Evolutionary conservation across 306 rosid species (phyloP).

Genomic region (Gynostemma pentaphyllum): DNA sequence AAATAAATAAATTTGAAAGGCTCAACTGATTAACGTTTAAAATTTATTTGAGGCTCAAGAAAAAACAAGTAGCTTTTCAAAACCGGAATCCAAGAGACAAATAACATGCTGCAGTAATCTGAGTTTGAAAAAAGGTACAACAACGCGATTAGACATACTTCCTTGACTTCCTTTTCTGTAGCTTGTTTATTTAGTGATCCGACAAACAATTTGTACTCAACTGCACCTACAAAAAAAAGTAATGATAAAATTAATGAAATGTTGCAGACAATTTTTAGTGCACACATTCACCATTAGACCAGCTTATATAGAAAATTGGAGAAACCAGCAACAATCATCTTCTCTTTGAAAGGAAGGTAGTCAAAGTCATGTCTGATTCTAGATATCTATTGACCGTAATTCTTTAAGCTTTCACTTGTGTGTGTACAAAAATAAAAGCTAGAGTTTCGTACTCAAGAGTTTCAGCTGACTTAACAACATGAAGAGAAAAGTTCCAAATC

Average conservation of each 20-base stretch:
- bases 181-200: conserved; percentile 92
- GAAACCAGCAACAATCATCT: background rate
- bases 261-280: background rate
- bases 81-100: background rate
- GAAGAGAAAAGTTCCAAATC: background rate
- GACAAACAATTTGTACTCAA: conserved; percentile 90
- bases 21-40: background rate
- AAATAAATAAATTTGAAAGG: background rate
- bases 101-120: background rate
- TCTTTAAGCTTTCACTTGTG: background rate
- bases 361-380: background rate
- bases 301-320: background rate
- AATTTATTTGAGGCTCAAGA: background rate
- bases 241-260: conserved; percentile 15
- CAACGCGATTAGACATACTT: conserved; percentile 37
- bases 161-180: conserved; percentile 77
- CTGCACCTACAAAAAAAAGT: conserved; percentile 58
- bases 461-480: background rate
- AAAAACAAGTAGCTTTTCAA: background rate
- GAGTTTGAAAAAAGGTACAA: background rate
- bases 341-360: background rate
- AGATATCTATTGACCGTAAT: background rate
- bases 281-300: background rate
- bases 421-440: background rate
- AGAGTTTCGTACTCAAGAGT: background rate